Base-by-base conservation (phyloP, 495 filamentous ascomycete genomes). In the Podospora conica region DNA sequence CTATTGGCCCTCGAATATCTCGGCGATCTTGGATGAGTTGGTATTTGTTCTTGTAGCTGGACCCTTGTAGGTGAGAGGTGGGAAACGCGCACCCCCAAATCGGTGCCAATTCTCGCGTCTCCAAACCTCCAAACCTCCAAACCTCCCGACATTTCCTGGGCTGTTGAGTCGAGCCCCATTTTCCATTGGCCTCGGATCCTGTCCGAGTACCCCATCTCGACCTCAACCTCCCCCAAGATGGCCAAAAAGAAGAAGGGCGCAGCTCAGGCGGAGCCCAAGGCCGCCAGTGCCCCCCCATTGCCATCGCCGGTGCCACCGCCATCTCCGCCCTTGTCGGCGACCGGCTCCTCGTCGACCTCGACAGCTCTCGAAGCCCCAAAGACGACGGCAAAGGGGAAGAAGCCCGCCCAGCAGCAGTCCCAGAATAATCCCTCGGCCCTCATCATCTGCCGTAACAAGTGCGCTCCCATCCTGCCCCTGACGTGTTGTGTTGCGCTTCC, bases 371-470 rank as follows among this genome's bases (percentile, higher is more conserved):
- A 6, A 5, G 40, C 18, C 18, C 40, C 40, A n/a, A 68, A 70
- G 54, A 66, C 66, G 60, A 21, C 63, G 8, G n/a, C 60, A 53
- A 65, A 67, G 53, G 29, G 61, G 28, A 71, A 73, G 63, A 25
- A 22, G 15, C 53, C 53, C 7, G 11, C 28, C 11, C 67, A 57
- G 31, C 58, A 22, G 25, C 64, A 53, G 15, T 31, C 59, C 7
- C 18, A 48, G 40, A 8, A 7, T 7, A 48, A 48, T n/a, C 40
- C 65, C n/a, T 53, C 67, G 53, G 63, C 67, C 53, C 58, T 69
- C 23, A 66, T 69, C 21, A 69, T 69, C n/a, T 69, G 67, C 48
- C 63, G 67, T 18, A 69, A 69, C 54, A 69, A 69, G 67, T 68
- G 63, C 55, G 66, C 40, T 27, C 60, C 27, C 31, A 21, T 23